phyloP scores from a whole-genome alignment of 305 asterid genomes.

The Plantago coronopus region DNA sequence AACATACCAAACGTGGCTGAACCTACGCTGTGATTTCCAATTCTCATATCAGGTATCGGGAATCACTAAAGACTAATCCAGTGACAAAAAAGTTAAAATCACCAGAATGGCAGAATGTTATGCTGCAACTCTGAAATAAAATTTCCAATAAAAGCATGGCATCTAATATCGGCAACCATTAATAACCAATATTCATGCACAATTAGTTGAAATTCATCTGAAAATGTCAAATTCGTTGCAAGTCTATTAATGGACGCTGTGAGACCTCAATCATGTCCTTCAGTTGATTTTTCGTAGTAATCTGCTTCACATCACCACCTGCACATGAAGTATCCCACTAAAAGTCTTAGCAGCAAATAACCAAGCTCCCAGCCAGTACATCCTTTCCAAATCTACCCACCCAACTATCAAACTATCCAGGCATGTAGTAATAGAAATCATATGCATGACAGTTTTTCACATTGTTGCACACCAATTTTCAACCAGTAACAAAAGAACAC shows the following conservation, averaged over 20 bases:
- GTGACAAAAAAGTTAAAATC: not conserved
- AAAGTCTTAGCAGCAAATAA: constrained; percentile 33
- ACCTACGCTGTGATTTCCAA: not conserved
- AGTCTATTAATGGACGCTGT: constrained; percentile 26
- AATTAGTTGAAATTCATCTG: constrained; percentile 21
- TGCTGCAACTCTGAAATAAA: not conserved
- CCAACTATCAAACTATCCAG: constrained; percentile 16
- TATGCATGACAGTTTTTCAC: constrained; percentile 14
- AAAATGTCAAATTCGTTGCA: constrained; percentile 4
- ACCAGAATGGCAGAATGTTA: not conserved
- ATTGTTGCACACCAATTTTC: constrained; percentile 19
- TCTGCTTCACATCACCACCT: constrained; percentile 81
- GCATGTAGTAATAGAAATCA: not conserved
- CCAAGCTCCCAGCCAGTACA: constrained; percentile 23
- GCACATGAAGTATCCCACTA: constrained; percentile 55
- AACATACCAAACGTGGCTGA: too few species aligned
- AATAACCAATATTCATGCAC: not conserved
- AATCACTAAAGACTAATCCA: not conserved
- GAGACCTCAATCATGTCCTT: constrained; percentile 69
- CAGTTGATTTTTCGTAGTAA: constrained; percentile 45
- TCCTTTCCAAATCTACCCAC: constrained; percentile 14
- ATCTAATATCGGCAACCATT: not conserved
- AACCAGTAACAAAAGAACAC: constrained; percentile 17
- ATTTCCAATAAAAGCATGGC: not conserved
- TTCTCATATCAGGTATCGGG: not conserved